phyloP scores from a whole-genome alignment of 306 rosid species.

The Spatholobus suberectus region DNA sequence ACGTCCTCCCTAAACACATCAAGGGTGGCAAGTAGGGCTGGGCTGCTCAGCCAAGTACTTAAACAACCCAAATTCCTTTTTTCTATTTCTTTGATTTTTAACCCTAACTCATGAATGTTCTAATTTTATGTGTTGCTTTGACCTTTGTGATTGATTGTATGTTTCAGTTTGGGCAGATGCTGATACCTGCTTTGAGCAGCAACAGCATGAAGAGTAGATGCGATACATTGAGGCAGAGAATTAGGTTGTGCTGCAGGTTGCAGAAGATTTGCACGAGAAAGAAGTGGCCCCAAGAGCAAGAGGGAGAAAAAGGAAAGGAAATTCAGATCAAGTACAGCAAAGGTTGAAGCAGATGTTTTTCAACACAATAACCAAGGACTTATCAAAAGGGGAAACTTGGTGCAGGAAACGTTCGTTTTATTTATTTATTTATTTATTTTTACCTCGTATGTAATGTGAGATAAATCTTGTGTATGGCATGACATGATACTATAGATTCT shows the following conservation, averaged over 20 bases:
- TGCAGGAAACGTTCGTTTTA: not conserved
- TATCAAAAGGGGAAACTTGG: not conserved
- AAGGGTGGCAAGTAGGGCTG: too few relatives aligned
- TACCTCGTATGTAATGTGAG: slow-evolving; percentile 9
- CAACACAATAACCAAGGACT: slow-evolving; percentile 42
- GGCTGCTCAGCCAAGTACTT: too few relatives aligned
- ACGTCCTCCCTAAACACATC: too few relatives aligned
- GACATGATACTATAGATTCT: not conserved
- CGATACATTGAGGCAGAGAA: slow-evolving; percentile 79
- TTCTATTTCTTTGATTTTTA: too few relatives aligned
- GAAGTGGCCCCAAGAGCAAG: slow-evolving; percentile 70
- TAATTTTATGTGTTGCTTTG: not conserved
- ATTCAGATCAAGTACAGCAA: slow-evolving; percentile 68
- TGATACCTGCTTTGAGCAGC: slow-evolving; percentile 98
- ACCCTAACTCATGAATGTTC: too few relatives aligned
- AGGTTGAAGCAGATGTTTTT: slow-evolving; percentile 79
- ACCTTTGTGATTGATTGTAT: not conserved
- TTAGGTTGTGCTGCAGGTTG: slow-evolving; percentile 81
- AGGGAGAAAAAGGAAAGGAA: slow-evolving; percentile 87
- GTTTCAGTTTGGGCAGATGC: slow-evolving; percentile 97
- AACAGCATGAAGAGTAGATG: slow-evolving; percentile 99
- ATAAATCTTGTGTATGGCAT: slow-evolving; percentile 19
- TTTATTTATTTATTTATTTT: not conserved
- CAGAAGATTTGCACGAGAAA: slow-evolving; percentile 86
- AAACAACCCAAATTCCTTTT: too few relatives aligned